Conservation (phyloP, 495 filamentous ascomycete genomes). For the Penicillium manginii region DNA sequence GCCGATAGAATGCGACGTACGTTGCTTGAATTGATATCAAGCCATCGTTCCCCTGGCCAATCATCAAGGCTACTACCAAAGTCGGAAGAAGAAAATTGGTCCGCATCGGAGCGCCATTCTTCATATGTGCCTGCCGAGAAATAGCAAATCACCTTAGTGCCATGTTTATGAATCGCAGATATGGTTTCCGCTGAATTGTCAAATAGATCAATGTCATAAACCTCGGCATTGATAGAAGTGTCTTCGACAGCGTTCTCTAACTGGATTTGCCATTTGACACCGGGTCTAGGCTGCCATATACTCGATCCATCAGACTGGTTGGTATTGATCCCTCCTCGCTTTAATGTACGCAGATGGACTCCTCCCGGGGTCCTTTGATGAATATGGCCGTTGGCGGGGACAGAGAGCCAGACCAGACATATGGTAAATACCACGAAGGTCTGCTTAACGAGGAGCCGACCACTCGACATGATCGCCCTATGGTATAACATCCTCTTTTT, state of each 20-base stretch:
- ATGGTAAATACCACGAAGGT: neutral
- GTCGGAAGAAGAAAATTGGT: constrained; percentile 54
- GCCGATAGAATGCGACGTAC: constrained; percentile 64
- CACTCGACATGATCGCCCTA: neutral
- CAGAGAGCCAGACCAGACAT: neutral
- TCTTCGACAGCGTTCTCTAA: constrained; percentile 13
- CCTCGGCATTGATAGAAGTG: constrained; percentile 10
- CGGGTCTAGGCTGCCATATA: constrained; percentile 15
- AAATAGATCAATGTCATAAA: constrained; percentile 19
- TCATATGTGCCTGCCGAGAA: constrained; percentile 72
- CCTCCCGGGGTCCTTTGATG: no score
- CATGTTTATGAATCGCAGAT: constrained; percentile 1
- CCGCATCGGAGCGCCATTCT: constrained; percentile 59
- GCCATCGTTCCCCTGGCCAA: constrained; percentile 70
- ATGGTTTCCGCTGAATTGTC: constrained; percentile 18
- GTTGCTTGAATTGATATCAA: constrained; percentile 57
- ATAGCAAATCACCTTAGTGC: constrained; percentile 65
- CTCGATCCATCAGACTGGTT: neutral
- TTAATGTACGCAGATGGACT: neutral
- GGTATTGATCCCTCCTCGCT: neutral
- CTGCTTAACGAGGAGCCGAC: neutral
- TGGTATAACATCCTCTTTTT: no score
- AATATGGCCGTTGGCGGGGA: no score
- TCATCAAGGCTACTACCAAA: constrained; percentile 57
- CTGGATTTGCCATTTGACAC: constrained; percentile 22